Percentiles rank a stretch among this genome's conserved stretches.
Evolutionary conservation across 2,329 filamentous ascomycete genomes (phyloP).

Genomic region (Paracoccidioides lutzii): DNA sequence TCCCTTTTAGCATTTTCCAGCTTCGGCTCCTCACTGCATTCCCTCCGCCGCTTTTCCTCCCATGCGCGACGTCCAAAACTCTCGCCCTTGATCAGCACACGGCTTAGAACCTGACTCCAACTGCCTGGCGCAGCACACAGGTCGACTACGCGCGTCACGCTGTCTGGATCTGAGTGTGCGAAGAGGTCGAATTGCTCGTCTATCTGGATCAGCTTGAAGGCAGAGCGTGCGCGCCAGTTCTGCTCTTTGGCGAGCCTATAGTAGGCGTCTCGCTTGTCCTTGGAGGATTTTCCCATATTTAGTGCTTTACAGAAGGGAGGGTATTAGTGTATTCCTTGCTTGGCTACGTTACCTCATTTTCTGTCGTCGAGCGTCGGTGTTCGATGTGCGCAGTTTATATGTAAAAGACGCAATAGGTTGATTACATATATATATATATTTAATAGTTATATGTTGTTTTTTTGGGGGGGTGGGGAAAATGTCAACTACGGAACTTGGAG

Average conservation of each 20-base stretch:
- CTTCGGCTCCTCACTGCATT: conserved; percentile 26
- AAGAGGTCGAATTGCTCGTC: conserved; percentile 96
- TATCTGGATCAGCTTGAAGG: conserved; percentile 92
- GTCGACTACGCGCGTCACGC: conserved; percentile 86
- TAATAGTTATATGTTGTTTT: neutral
- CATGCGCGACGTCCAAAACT: conserved; percentile 75
- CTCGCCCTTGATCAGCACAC: conserved; percentile 86
- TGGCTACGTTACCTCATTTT: neutral
- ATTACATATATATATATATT: neutral
- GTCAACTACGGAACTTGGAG: neutral
- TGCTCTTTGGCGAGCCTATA: conserved; percentile 97
- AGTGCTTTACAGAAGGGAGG: neutral
- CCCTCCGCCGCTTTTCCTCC: conserved; percentile 65
- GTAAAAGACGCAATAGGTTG: neutral
- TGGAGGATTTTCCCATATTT: conserved; percentile 87
- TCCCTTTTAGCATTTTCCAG: conserved; percentile 11
- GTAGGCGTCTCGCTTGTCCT: conserved; percentile 97
- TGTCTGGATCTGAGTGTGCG: conserved; percentile 42
- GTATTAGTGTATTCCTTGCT: neutral
- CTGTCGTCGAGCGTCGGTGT: neutral
- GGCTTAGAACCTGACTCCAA: conserved; percentile 93
- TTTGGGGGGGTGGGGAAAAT: neutral
- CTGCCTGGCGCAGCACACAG: conserved; percentile 90
- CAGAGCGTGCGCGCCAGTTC: conserved; percentile 90
- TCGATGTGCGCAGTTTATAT: neutral